phyloP scores from a whole-genome alignment of 176 grass and related monocot genomes.

The Ananas comosus region DNA sequence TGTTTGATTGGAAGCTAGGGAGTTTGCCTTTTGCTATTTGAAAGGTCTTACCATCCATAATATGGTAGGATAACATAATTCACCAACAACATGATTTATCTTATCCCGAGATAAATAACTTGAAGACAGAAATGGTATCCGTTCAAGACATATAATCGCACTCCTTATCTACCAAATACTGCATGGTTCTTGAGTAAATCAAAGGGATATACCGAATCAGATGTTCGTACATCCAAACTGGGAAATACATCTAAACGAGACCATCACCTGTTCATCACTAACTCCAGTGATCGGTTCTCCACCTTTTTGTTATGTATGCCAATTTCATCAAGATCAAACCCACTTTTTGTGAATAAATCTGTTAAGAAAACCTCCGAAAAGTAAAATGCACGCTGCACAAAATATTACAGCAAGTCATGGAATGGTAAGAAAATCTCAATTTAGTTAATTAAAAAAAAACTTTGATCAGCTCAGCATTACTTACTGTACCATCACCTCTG shows the following conservation, averaged over 20 bases:
- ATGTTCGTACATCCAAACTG: not conserved
- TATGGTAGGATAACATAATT: too few species aligned
- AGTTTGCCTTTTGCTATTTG: too few species aligned
- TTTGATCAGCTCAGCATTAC: slow-evolving; percentile 2
- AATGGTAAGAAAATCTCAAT: slow-evolving; percentile 2
- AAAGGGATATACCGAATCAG: too few species aligned
- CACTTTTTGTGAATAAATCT: slow-evolving; percentile 55
- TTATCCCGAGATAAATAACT: too few species aligned
- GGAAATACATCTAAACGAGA: slow-evolving; percentile 7
- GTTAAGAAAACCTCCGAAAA: slow-evolving; percentile 67
- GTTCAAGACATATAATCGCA: too few species aligned
- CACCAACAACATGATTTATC: too few species aligned
- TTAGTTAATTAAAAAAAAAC: not conserved
- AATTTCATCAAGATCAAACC: slow-evolving; percentile 63
- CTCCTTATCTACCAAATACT: too few species aligned
- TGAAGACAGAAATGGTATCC: too few species aligned
- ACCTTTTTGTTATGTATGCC: slow-evolving; percentile 78
- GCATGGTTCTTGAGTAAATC: too few species aligned
- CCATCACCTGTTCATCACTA: slow-evolving; percentile 90
- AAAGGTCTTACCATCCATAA: too few species aligned
- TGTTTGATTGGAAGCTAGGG: too few species aligned
- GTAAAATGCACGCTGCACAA: slow-evolving; percentile 73
- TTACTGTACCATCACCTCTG: slow-evolving; percentile 96
- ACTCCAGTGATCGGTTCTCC: slow-evolving; percentile 70
- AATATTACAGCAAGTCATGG: slow-evolving; percentile 14